Evolutionary conservation across 2,329 filamentous ascomycete genomes (phyloP).

Genomic region (Rutstroemia sp.): DNA sequence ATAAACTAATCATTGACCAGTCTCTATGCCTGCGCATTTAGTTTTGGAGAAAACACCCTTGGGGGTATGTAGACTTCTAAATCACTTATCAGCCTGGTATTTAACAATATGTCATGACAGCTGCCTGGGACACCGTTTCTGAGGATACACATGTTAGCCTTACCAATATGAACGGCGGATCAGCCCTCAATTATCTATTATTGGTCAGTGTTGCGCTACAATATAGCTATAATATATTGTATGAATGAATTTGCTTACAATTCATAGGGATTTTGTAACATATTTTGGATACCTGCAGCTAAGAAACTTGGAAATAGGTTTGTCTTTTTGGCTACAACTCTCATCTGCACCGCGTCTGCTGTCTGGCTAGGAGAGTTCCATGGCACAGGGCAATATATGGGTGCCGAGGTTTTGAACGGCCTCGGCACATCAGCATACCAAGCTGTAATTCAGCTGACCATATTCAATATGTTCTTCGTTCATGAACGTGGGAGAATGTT

Average conservation of each 20-base stretch:
- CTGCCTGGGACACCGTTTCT: background rate
- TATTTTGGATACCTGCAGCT: background rate
- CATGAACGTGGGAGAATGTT: background rate
- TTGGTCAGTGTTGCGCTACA: background rate
- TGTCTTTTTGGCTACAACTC: background rate
- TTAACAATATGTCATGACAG: background rate
- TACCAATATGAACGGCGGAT: background rate
- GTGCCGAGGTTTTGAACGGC: background rate
- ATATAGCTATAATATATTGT: no score
- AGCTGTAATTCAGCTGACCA: background rate
- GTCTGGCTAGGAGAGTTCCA: background rate
- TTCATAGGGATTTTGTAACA: background rate
- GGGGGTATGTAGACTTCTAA: background rate
- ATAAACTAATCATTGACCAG: background rate
- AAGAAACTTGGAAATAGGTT: background rate
- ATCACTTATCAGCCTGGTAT: background rate
- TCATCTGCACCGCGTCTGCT: background rate
- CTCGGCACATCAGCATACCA: background rate
- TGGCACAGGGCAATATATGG: background rate
- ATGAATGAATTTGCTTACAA: background rate
- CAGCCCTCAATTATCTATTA: background rate
- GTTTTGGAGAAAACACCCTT: background rate
- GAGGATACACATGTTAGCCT: background rate
- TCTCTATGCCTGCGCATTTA: background rate
- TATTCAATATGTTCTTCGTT: background rate